Evolutionary conservation across 805 yeast genomes (phyloP), one percentile per base, ranked within the genome.

Genomic region (Blastobotrys peoriensis): DNA sequence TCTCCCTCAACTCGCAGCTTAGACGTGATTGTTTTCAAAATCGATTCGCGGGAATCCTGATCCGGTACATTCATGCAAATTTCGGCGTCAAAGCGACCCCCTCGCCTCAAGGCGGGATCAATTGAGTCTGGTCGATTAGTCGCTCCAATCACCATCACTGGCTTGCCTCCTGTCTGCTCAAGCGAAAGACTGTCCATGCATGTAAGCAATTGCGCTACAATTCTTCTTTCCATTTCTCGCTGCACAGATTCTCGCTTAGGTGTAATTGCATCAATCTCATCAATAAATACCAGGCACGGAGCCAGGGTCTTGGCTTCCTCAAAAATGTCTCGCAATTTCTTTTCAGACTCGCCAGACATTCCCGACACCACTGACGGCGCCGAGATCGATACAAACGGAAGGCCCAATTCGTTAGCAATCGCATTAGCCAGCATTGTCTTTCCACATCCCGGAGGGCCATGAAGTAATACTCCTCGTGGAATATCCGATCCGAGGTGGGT

Each of bases 381-480:
- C 21, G 95, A 84, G 1, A 93, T 74, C 37, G 84, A 82, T 15
- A 93, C 78, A 59, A 93, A 93, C 0, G 98, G 96, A 0, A 93
- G 96, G 54, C 87, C 84, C 25, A 93, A 71, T 59, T 91, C 96
- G 22, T 96, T 96, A 1, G 98, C 98, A 18, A 93, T 68, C 0
- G 98, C 96, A 63, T 88, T 88, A 2, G 98, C 98, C 43, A 93
- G 81, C 36, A 96, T 83, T 0, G 98, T 93, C 58, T 93, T 93
- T 62, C 98, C 98, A 70, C 98, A 93, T 13, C 98, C 98, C 1
- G 98, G 98, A 0, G 98, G 98, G 0, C 98, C 98, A 63, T 89
- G 95, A n/a, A 93, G 65, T 23, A 93, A 63, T 0, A 93, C 85
- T 36, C 98, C 98, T 20, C 96, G 73, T 16, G 98, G 95, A 15